These are phyloP conservation scores for Penicillium sp. DNA, from an alignment of 2,329 filamentous ascomycete genomes.

Conservation along the genomic window DNA sequence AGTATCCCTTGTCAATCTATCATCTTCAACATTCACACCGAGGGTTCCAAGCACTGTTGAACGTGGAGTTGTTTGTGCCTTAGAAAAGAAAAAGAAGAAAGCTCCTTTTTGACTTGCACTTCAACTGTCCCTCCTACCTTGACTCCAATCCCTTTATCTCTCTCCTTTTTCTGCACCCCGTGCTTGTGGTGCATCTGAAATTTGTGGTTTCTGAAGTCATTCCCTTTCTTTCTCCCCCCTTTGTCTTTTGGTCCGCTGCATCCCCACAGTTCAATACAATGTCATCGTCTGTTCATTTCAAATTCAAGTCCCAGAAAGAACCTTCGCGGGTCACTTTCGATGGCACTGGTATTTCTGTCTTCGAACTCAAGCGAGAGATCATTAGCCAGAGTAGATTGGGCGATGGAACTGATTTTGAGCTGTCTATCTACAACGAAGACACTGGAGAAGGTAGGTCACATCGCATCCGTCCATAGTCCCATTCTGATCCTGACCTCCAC, in stretches of 20 bases:
- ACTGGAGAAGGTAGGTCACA: constrained; percentile 70
- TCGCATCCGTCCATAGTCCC: neutral
- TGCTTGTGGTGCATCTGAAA: constrained; percentile 13
- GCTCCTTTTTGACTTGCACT: constrained; percentile 6
- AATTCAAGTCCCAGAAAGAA: constrained; percentile 98
- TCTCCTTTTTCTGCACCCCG: neutral
- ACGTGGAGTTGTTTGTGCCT: constrained; percentile 13
- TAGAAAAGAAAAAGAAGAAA: constrained; percentile 5
- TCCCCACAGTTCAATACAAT: constrained; percentile 52
- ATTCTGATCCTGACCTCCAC: constrained; percentile 23
- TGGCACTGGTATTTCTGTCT: constrained; percentile 94
- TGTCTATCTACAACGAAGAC: constrained; percentile 90
- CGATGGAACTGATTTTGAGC: constrained; percentile 92
- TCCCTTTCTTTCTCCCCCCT: too few relatives aligned
- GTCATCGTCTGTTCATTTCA: constrained; percentile 98
- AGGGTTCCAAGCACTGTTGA: constrained; percentile 25
- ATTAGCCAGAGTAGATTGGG: constrained; percentile 90
- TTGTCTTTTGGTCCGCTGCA: constrained; percentile 18
- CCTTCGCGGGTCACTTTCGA: constrained; percentile 92
- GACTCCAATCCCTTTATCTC: constrained; percentile 13
- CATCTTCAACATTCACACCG: constrained; percentile 22
- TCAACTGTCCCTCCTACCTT: neutral
- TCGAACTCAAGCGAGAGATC: constrained; percentile 97
- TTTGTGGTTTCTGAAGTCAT: too few relatives aligned
- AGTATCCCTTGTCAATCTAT: constrained; percentile 22